These are phyloP conservation scores for Colletotrichum gigasporum DNA, from an alignment of 2,329 filamentous ascomycete species.

Conservation along the genomic window DNA sequence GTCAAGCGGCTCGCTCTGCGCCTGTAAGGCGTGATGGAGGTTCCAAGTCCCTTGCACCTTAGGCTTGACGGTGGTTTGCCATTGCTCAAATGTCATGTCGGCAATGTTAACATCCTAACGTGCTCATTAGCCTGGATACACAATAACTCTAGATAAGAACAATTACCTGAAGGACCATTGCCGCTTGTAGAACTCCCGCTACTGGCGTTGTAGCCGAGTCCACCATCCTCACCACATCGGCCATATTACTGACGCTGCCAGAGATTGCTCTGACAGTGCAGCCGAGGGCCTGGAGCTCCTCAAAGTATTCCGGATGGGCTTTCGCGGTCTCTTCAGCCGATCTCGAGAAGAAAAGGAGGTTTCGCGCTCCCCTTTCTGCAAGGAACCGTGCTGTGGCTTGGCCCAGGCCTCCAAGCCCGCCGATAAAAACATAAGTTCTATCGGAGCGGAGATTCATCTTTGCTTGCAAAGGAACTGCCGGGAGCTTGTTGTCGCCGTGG, in stretches of 20 bases:
- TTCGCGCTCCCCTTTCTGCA: conserved; percentile 39
- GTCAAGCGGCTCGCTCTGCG: conserved; percentile 36
- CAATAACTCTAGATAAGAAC: not conserved
- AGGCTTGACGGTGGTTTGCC: conserved; percentile 44
- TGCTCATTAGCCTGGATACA: too few species aligned
- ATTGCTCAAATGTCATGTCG: conserved; percentile 49
- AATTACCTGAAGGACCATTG: conserved; percentile 45
- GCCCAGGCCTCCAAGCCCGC: conserved; percentile 44
- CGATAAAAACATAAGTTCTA: conserved; percentile 40
- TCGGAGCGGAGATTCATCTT: not conserved
- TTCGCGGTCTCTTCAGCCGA: conserved; percentile 30
- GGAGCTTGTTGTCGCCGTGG: not conserved
- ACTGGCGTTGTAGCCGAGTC: conserved; percentile 38
- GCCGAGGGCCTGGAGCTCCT: conserved; percentile 37
- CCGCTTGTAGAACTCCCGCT: conserved; percentile 50
- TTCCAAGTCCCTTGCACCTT: conserved; percentile 56
- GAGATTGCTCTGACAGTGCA: conserved; percentile 38
- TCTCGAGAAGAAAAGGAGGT: conserved; percentile 40
- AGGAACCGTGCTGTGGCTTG: conserved; percentile 40
- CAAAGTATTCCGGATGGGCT: not conserved
- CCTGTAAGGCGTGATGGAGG: conserved; percentile 44
- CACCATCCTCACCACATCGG: conserved; percentile 39
- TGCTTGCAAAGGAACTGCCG: not conserved
- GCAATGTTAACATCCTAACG: conserved; percentile 38
- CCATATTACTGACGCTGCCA: conserved; percentile 43